These are phyloP conservation scores for Saprolegnia parasitica DNA, from an alignment of 352 stramenopile species.

Conservation along the genomic window DNA sequence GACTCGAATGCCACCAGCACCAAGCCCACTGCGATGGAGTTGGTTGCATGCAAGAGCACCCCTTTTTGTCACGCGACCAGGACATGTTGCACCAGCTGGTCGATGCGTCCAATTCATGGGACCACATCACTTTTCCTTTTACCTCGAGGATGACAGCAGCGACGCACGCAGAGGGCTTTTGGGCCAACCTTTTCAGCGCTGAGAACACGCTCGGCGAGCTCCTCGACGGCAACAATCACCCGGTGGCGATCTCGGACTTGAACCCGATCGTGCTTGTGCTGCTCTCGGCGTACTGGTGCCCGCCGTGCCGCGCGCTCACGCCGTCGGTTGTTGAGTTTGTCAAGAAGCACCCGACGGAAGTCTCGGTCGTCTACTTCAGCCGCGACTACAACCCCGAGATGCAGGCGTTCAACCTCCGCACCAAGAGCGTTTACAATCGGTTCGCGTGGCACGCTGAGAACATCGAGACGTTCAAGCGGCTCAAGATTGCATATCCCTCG, in stretches of 20 bases:
- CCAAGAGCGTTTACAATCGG: slow-evolving; percentile 10
- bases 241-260: slow-evolving; percentile 8
- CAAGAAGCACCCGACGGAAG: slow-evolving; percentile 4
- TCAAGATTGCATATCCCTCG: slow-evolving; percentile 12
- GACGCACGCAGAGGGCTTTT: slow-evolving; percentile 13
- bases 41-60: background rate
- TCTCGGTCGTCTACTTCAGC: slow-evolving; percentile 22
- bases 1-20: too few relatives aligned
- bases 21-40: background rate
- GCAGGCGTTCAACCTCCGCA: slow-evolving; percentile 15
- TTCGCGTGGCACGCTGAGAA: background rate
- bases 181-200: slow-evolving; percentile 7
- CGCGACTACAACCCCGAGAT: slow-evolving; percentile 14
- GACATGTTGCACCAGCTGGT: background rate
- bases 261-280: slow-evolving; percentile 23
- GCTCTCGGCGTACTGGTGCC: slow-evolving; percentile 87
- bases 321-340: slow-evolving; percentile 35
- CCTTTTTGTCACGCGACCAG: background rate
- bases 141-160: background rate
- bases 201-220: background rate
- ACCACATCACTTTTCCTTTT: slow-evolving; percentile 5
- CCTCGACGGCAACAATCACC: slow-evolving; percentile 1
- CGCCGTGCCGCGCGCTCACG: slow-evolving; percentile 92
- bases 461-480: slow-evolving; percentile 10
- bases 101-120: background rate